phyloP scores from a whole-genome alignment of 1,284 basidiomycete species.

The Amanita bisporigera region DNA sequence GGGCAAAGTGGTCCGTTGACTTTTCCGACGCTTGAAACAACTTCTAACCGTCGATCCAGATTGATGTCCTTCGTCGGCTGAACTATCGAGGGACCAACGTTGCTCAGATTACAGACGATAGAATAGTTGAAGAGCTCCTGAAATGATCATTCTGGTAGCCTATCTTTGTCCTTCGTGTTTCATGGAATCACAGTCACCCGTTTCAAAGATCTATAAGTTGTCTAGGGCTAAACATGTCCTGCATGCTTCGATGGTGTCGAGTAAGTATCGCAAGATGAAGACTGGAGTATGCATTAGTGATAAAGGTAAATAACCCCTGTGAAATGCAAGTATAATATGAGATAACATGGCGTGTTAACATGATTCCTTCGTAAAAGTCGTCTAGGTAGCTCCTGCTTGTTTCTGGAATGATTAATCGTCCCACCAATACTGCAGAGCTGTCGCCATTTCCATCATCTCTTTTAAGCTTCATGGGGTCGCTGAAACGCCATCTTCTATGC shows the following conservation, averaged over 20 bases:
- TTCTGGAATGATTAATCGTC: too few relatives aligned
- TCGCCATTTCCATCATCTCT: background rate
- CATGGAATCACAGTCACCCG: background rate
- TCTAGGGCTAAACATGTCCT: background rate
- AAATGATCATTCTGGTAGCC: constrained; percentile 37
- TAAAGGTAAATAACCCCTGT: too few relatives aligned
- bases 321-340: too few relatives aligned
- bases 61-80: constrained; percentile 83
- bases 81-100: constrained; percentile 86
- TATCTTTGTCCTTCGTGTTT: background rate
- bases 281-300: too few relatives aligned
- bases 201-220: background rate
- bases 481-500: background rate
- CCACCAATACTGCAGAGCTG: background rate
- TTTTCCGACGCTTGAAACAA: constrained; percentile 7
- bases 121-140: constrained; percentile 56
- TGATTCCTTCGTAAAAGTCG: too few relatives aligned
- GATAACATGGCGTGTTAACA: too few relatives aligned
- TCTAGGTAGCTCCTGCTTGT: too few relatives aligned
- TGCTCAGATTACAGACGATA: constrained; percentile 54
- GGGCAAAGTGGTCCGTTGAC: constrained; percentile 71
- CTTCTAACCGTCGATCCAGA: constrained; percentile 51
- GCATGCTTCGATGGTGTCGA: too few relatives aligned
- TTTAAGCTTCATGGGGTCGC: too few relatives aligned
- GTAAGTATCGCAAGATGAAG: too few relatives aligned